Base-by-base conservation (phyloP, 441 rosid species). In the Eruca vesicaria region DNA sequence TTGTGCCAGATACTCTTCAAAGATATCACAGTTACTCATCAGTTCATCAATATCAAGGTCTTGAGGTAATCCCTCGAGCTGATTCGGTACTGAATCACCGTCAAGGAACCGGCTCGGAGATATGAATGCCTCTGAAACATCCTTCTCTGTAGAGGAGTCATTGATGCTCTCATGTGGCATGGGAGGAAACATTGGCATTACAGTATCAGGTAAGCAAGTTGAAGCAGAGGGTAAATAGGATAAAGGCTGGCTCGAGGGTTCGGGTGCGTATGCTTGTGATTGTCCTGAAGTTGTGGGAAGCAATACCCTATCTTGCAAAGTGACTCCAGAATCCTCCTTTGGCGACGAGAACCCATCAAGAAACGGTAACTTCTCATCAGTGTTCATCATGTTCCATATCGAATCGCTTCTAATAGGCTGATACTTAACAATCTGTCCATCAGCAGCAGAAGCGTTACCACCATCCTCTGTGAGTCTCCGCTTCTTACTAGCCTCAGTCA, bases 371-470 rank as follows among this genome's bases (percentile, higher is more conserved):
- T 73, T 77, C 59, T 91, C 80, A 26, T 71, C 67, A 6, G 72
- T 71, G 5, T 77, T 64, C 90, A 89, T 84, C 52, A 86, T 80
- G 70, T 88, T 87, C 86, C 82, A 78, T n/a, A 90, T 68, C 92
- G 84, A 84, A 68, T 90, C 92, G 48, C 79, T 89, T 85, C 83
- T 78, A 35, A 41, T 62, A 72, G 89, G 98, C 68, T 89, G 89
- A 72, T 91, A 95, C 78, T 85, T 93, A 23, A 90, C 90, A n/a
- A 95, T 90, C 82, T 89, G 97, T 35, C 99, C 96, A 74, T 89
- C 97, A 32, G 82, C 79, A 67, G 89, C 70, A 68, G 23, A 6
- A 72, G 64, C 3, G 45, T 79, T 62, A 33, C 64, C 26, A 59
- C 75, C 83, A 29, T 95, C 99, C 76, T 86, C 92, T 81, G 67